phyloP scores from a whole-genome alignment of 371 early-diverging fungal species.

The Mucor circinelloides region DNA sequence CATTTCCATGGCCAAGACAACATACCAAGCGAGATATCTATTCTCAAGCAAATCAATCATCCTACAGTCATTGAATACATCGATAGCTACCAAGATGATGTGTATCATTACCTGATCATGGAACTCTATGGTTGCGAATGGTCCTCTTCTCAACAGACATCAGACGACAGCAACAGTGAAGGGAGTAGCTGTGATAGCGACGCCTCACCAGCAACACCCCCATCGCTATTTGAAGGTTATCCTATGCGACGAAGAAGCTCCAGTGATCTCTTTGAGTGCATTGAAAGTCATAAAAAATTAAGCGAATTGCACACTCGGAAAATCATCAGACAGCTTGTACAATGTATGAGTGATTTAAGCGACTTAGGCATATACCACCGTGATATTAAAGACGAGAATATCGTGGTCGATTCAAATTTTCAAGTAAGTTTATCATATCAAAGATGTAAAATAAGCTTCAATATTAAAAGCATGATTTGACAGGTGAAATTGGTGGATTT shows the following conservation, averaged over 20 bases:
- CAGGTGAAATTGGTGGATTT: conserved; percentile 63
- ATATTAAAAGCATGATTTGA: background rate
- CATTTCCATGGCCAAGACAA: background rate
- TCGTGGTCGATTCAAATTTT: conserved; percentile 32
- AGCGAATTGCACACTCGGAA: conserved; percentile 14
- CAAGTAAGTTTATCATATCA: conserved; percentile 13
- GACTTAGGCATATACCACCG: conserved; percentile 22
- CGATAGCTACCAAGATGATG: conserved; percentile 25
- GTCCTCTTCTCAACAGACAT: conserved; percentile 34
- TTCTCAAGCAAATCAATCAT: conserved; percentile 24
- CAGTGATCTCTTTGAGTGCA: conserved; percentile 31
- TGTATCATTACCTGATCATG: conserved; percentile 31
- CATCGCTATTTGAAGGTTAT: background rate
- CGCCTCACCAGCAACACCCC: background rate
- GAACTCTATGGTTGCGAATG: conserved; percentile 37
- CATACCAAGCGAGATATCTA: conserved; percentile 14
- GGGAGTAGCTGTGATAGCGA: background rate
- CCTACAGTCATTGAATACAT: conserved; percentile 31
- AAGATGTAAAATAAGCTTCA: background rate
- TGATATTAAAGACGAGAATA: conserved; percentile 36
- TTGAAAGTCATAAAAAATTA: conserved; percentile 17
- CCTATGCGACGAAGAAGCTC: conserved; percentile 1
- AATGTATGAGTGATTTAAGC: conserved; percentile 16
- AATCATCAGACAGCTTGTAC: conserved; percentile 21
- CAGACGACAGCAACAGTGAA: conserved; percentile 42